Evolutionary conservation across 2,329 filamentous ascomycete genomes (phyloP).

Genomic region (Hypoxylon sp.): DNA sequence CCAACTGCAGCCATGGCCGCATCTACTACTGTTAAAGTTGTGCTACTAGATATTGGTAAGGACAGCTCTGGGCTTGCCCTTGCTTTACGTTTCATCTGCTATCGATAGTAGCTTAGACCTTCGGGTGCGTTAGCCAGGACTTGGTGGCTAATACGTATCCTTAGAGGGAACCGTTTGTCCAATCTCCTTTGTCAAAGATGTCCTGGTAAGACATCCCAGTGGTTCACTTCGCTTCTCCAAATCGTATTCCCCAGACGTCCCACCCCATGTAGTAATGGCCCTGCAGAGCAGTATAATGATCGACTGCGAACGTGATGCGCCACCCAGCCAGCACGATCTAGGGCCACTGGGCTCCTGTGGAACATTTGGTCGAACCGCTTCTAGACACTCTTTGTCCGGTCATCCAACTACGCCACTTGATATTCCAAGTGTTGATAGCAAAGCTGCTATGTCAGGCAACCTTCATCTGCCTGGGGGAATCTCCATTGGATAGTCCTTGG

Average conservation of each 20-base stretch:
- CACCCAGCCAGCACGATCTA: slow-evolving; percentile 11
- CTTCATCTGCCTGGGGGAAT: slow-evolving; percentile 17
- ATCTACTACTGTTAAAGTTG: slow-evolving; percentile 58
- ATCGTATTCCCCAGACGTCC: slow-evolving; percentile 20
- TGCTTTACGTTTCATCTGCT: slow-evolving; percentile 36
- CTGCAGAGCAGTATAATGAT: slow-evolving; percentile 43
- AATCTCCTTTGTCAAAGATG: slow-evolving; percentile 87
- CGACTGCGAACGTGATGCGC: slow-evolving; percentile 39
- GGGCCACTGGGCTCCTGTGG: slow-evolving; percentile 16
- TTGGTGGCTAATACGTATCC: slow-evolving; percentile 58
- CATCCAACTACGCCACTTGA: slow-evolving; percentile 22
- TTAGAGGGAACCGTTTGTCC: slow-evolving; percentile 85
- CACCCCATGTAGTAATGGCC: slow-evolving; percentile 39
- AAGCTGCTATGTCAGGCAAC: slow-evolving; percentile 11
- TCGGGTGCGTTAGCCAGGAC: slow-evolving; percentile 53
- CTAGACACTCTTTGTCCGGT: slow-evolving; percentile 12
- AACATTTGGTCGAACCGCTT: slow-evolving; percentile 14
- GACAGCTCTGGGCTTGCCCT: slow-evolving; percentile 45
- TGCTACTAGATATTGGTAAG: slow-evolving; percentile 72
- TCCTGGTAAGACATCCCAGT: slow-evolving; percentile 72
- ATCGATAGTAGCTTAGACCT: slow-evolving; percentile 40
- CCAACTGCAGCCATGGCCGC: slow-evolving; percentile 51
- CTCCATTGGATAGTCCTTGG: slow-evolving; percentile 16
- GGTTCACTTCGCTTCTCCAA: slow-evolving; percentile 27
- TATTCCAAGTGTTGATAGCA: slow-evolving; percentile 18